A percentile compares a stretch with the other conserved stretches of the same genome.
Evolutionary conservation across 164 flowering plant genomes (phyloP).

Genomic region (Piper longum): DNA sequence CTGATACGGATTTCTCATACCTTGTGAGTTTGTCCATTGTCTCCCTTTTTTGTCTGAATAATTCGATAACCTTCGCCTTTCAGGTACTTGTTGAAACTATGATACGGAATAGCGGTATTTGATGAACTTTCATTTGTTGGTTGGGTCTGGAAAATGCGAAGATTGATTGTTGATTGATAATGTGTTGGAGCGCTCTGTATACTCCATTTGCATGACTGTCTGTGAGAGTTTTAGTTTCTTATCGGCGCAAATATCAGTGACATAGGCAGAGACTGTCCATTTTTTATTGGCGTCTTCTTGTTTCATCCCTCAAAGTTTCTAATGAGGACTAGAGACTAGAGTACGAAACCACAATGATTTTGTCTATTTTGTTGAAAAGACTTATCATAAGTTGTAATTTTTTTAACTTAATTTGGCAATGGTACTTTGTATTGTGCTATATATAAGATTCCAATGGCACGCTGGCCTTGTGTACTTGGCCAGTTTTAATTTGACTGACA

Average conservation of each 20-base stretch:
- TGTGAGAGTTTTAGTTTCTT: not conserved
- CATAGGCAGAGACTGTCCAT: no score
- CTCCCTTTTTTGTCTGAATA: conserved; percentile 1
- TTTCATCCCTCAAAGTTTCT: no score
- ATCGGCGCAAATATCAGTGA: not conserved
- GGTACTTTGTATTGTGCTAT: not conserved
- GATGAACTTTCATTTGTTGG: no score
- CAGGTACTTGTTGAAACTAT: no score
- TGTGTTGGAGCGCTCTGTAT: not conserved
- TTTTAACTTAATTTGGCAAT: not conserved
- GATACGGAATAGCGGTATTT: not conserved
- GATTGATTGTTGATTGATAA: not conserved
- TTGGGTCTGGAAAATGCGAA: not conserved
- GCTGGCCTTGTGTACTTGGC: not conserved
- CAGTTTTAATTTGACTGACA: not conserved
- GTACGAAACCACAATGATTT: no score
- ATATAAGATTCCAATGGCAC: not conserved
- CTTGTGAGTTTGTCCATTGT: conserved; percentile 36
- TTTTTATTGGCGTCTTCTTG: no score
- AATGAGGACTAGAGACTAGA: no score
- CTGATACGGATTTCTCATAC: conserved; percentile 55
- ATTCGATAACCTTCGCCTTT: no score
- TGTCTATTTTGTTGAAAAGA: no score
- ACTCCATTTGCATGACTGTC: not conserved
- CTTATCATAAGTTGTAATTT: not conserved